A percentile compares a stretch with the other conserved stretches of the same genome.
Evolutionary conservation across 306 rosid species (phyloP).

Genomic region (Glycyrrhiza uralensis): DNA sequence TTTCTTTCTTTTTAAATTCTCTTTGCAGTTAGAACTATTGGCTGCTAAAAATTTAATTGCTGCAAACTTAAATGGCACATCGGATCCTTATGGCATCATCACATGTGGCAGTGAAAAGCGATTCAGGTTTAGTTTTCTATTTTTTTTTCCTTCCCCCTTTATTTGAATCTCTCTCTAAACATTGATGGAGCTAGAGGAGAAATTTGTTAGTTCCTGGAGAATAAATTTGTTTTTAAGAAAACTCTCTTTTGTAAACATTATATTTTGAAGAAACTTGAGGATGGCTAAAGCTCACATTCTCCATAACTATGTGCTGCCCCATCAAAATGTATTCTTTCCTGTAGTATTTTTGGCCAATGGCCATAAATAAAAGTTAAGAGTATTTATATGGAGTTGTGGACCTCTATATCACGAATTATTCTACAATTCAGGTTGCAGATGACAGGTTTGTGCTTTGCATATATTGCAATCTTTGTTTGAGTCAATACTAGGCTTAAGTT

Average conservation of each 20-base stretch:
- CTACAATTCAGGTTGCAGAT: not conserved
- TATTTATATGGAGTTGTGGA: not conserved
- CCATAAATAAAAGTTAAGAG: not conserved
- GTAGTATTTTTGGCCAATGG: not conserved
- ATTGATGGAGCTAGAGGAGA: not conserved
- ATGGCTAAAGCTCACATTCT: not conserved
- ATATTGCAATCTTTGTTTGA: not conserved
- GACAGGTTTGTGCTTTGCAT: not conserved
- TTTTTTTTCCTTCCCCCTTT: not conserved
- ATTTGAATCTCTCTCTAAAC: not conserved
- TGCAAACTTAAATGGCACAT: slow-evolving; percentile 95
- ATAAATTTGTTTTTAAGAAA: not conserved
- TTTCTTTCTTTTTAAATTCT: slow-evolving; percentile 3
- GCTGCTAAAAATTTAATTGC: slow-evolving; percentile 94
- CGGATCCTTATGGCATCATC: slow-evolving; percentile 95
- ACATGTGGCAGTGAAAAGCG: slow-evolving; percentile 88
- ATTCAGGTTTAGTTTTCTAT: slow-evolving; percentile 62
- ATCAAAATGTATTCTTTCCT: not conserved
- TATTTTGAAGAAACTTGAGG: not conserved
- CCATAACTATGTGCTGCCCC: not conserved
- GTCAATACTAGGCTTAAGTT: not conserved
- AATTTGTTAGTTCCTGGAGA: not conserved
- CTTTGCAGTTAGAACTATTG: slow-evolving; percentile 83
- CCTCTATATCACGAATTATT: not conserved
- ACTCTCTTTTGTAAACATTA: not conserved